A percentile compares a stretch with the other conserved stretches of the same genome.
Conservation (phyloP, 257 asterid genomes). For the Sherardia arvensis region DNA sequence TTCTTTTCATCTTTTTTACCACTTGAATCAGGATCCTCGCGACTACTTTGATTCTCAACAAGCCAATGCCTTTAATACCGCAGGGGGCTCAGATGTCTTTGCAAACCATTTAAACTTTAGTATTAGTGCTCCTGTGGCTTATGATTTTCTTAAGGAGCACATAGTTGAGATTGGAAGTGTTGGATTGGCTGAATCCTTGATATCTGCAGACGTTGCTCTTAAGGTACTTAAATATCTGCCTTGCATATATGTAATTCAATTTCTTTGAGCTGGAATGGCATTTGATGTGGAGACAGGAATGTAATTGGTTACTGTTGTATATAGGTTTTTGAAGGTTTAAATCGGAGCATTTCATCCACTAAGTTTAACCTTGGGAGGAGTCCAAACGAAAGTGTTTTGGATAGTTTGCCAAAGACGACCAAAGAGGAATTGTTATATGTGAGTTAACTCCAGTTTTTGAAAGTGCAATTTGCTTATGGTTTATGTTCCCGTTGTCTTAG, state of each 20-base stretch:
- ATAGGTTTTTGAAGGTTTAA: slow-evolving; percentile 69
- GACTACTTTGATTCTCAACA: slow-evolving; percentile 97
- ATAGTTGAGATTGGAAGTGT: slow-evolving; percentile 40
- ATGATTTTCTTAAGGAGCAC: slow-evolving; percentile 43
- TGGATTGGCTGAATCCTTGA: slow-evolving; percentile 59
- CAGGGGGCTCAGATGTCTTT: slow-evolving; percentile 57
- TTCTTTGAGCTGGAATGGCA: neutral
- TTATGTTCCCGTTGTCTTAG: neutral
- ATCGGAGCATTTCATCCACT: slow-evolving; percentile 78
- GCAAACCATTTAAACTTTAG: slow-evolving; percentile 40
- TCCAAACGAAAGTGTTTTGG: slow-evolving; percentile 70
- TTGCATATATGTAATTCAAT: neutral
- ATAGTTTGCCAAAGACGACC: slow-evolving; percentile 60
- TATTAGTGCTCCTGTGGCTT: slow-evolving; percentile 52
- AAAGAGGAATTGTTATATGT: slow-evolving; percentile 72
- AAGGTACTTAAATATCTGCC: slow-evolving; percentile 39
- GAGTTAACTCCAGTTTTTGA: slow-evolving; percentile 24
- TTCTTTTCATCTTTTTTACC: slow-evolving; percentile 18
- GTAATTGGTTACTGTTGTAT: slow-evolving; percentile 16
- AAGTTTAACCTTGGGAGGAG: slow-evolving; percentile 77
- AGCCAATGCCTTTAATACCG: slow-evolving; percentile 65
- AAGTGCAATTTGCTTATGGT: neutral
- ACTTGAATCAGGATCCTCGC: slow-evolving; percentile 75
- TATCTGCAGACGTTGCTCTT: slow-evolving; percentile 61
- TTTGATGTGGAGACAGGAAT: slow-evolving; percentile 16